Conservation (phyloP, 169 alveolate species). For the Plasmodium sp. region DNA sequence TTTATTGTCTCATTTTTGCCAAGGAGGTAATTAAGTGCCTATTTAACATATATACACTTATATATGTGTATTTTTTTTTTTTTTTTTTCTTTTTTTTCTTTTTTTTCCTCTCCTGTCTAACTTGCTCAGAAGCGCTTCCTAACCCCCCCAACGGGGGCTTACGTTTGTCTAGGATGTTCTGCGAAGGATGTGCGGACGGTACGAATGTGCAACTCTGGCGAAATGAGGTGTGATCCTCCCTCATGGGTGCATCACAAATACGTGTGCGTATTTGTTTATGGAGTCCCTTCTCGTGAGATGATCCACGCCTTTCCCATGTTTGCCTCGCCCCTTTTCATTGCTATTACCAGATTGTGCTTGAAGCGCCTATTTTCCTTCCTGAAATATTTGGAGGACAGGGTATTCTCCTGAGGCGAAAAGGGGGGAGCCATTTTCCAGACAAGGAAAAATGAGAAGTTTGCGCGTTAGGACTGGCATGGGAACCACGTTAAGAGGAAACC, state of each 20-base stretch:
- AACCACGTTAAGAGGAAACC: neutral
- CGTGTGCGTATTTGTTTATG: neutral
- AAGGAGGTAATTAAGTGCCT: neutral
- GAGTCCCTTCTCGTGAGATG: neutral
- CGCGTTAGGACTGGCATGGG: neutral
- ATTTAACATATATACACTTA: neutral
- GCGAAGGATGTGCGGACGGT: neutral
- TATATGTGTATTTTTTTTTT: too few relatives aligned
- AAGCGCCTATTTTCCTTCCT: constrained; percentile 58
- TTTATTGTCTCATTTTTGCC: neutral
- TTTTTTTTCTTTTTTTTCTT: too few relatives aligned
- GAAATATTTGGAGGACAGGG: constrained; percentile 54
- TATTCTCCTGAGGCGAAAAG: constrained; percentile 29
- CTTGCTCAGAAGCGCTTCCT: constrained; percentile 4
- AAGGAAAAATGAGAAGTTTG: neutral
- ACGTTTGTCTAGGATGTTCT: constrained; percentile 35
- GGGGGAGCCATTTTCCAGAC: neutral
- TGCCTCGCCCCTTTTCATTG: neutral
- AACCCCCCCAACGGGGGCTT: neutral
- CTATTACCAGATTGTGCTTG: constrained; percentile 50
- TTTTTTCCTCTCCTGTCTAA: neutral
- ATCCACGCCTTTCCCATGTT: neutral
- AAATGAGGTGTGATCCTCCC: neutral
- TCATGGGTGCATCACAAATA: neutral
- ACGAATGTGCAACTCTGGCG: neutral